phyloP scores from a whole-genome alignment of 768 basidiomycete genomes.

The Mycena albidolilacea region DNA sequence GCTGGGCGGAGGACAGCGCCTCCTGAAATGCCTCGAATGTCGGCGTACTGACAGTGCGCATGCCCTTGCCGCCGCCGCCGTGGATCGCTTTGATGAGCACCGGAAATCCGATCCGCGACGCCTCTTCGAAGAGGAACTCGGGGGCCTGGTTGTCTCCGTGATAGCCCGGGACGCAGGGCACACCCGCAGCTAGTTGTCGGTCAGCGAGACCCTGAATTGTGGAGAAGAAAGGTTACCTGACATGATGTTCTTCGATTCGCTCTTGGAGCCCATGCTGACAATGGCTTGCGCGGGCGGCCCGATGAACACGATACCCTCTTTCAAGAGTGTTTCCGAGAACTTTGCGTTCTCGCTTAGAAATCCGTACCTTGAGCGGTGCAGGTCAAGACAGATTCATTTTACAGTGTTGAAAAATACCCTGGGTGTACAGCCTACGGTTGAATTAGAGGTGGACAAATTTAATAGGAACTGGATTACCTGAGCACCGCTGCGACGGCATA shows the following conservation, averaged over 20 bases:
- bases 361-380: constrained; percentile 69
- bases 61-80: constrained; percentile 96
- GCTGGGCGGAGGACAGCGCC: constrained; percentile 87
- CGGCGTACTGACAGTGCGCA: constrained; percentile 80
- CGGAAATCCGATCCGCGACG: constrained; percentile 87
- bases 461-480: constrained; percentile 69
- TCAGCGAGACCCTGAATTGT: constrained; percentile 17
- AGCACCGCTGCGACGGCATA: constrained; percentile 86
- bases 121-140: constrained; percentile 75
- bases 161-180: constrained; percentile 96
- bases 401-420: constrained; percentile 64
- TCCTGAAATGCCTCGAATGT: constrained; percentile 81
- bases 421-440: constrained; percentile 87
- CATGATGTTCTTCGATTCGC: constrained; percentile 98
- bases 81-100: constrained; percentile 97
- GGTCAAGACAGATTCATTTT: not conserved
- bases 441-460: constrained; percentile 7
- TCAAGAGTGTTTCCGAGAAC: constrained; percentile 82
- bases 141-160: constrained; percentile 89
- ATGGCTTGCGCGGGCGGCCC: constrained; percentile 93
- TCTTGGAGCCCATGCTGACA: constrained; percentile 95
- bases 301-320: constrained; percentile 90
- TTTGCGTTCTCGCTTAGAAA: constrained; percentile 93
- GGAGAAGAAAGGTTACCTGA: constrained; percentile 57
- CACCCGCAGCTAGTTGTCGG: constrained; percentile 76